Percentiles rank a stretch among this genome's conserved stretches.
Evolutionary conservation across 2,329 filamentous ascomycete species (phyloP).

Genomic region (Aureobasidium sp.): DNA sequence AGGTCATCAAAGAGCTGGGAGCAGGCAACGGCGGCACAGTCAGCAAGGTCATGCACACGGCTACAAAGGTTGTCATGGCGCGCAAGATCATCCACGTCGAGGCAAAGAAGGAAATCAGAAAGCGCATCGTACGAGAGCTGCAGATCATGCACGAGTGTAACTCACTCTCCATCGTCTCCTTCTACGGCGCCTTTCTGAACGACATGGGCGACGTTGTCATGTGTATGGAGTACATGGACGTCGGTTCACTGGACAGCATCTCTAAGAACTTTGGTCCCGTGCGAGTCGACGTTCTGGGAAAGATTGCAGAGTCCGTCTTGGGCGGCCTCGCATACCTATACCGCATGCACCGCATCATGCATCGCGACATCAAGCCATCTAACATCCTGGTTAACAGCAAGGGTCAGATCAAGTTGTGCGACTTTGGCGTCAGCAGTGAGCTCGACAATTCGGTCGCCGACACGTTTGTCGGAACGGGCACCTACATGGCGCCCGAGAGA

Average conservation of each 20-base stretch:
- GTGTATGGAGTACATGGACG: constrained; percentile 99
- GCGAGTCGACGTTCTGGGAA: constrained; percentile 90
- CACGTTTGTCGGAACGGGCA: constrained; percentile 96
- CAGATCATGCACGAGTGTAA: constrained; percentile 99
- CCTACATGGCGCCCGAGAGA: constrained; percentile 97
- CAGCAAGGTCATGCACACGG: constrained; percentile 93
- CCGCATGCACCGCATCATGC: constrained; percentile 94
- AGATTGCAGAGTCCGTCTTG: constrained; percentile 92
- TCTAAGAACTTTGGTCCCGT: constrained; percentile 93
- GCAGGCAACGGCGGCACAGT: constrained; percentile 96
- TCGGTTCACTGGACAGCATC: constrained; percentile 85
- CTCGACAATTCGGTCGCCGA: constrained; percentile 96
- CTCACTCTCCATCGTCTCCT: constrained; percentile 92
- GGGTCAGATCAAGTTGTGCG: constrained; percentile 92
- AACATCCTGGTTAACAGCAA: constrained; percentile 94
- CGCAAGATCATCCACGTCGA: constrained; percentile 83
- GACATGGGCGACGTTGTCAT: constrained; percentile 96
- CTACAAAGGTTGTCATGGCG: constrained; percentile 93
- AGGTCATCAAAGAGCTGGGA: constrained; percentile 88
- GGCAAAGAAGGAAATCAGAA: constrained; percentile 92
- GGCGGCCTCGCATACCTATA: constrained; percentile 93
- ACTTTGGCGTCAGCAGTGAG: constrained; percentile 98
- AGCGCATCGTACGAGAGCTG: constrained; percentile 91
- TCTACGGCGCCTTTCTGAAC: constrained; percentile 95
- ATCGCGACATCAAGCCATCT: constrained; percentile 96